phyloP scores from a whole-genome alignment of 2,329 filamentous ascomycete species.

The Exophiala alcalophila region DNA sequence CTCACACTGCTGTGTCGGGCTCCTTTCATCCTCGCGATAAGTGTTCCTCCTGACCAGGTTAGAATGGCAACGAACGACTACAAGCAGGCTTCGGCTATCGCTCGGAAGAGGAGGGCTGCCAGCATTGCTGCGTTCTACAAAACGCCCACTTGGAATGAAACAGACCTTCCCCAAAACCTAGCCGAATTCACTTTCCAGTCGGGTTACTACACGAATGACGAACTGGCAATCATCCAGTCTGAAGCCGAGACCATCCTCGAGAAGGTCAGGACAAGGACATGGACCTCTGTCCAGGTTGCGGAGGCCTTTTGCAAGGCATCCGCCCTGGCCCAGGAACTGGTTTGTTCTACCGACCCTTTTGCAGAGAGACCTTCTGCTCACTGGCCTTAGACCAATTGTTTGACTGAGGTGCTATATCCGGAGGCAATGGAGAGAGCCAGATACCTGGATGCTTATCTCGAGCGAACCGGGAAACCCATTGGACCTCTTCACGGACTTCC shows the following conservation, averaged over 20 bases:
- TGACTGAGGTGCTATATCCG: conserved; percentile 57
- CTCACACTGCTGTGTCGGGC: conserved; percentile 1
- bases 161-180: conserved; percentile 27
- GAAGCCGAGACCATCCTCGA: conserved; percentile 36
- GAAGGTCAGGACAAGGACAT: conserved; percentile 39
- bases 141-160: conserved; percentile 25
- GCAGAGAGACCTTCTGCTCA: background rate
- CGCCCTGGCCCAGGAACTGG: conserved; percentile 36
- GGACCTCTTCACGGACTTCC: conserved; percentile 64
- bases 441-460: conserved; percentile 52
- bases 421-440: conserved; percentile 52
- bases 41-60: conserved; percentile 2
- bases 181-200: conserved; percentile 40
- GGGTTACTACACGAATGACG: conserved; percentile 57
- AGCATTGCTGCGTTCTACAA: conserved; percentile 30
- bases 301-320: conserved; percentile 55
- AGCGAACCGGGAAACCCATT: conserved; percentile 44
- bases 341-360: too few relatives aligned
- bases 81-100: conserved; percentile 39
- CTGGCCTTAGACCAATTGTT: conserved; percentile 54
- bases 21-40: background rate
- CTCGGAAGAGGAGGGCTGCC: conserved; percentile 33
- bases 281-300: conserved; percentile 53
- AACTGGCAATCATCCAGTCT: conserved; percentile 50
- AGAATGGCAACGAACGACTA: conserved; percentile 30